These are phyloP conservation scores for Helianthus annuus DNA, from an alignment of 129 eudicot genomes.

Conservation along the genomic window DNA sequence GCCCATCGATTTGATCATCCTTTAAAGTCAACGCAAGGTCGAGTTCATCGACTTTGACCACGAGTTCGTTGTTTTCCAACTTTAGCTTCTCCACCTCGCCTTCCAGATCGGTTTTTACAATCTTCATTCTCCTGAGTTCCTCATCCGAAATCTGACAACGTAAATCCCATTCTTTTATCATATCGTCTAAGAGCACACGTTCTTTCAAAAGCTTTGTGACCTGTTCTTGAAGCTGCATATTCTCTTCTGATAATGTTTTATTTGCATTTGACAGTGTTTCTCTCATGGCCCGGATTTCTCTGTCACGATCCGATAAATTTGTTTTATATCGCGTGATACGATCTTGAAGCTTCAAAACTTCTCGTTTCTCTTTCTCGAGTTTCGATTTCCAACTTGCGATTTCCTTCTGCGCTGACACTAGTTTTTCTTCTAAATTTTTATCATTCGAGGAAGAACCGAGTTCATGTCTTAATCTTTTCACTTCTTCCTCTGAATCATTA, in stretches of 20 bases:
- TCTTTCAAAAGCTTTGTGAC: constrained; percentile 59
- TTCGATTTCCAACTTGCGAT: constrained; percentile 55
- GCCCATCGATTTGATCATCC: constrained; percentile 37
- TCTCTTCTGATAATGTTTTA: constrained; percentile 71
- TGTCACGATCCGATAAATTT: constrained; percentile 75
- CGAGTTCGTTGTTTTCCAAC: constrained; percentile 34
- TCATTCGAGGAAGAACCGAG: constrained; percentile 35
- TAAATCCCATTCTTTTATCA: constrained; percentile 65
- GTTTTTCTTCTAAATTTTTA: constrained; percentile 51
- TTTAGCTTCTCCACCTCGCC: constrained; percentile 56
- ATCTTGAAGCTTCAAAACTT: constrained; percentile 67
- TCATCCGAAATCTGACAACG: constrained; percentile 66
- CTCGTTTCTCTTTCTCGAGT: constrained; percentile 64
- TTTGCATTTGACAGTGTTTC: constrained; percentile 72
- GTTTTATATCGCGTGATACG: constrained; percentile 71
- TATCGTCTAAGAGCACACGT: constrained; percentile 53
- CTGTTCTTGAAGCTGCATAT: constrained; percentile 56
- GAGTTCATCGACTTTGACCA: constrained; percentile 29
- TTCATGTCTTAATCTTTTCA: constrained; percentile 44
- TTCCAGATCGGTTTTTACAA: constrained; percentile 51
- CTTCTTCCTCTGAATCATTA: constrained; percentile 56
- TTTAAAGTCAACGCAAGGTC: constrained; percentile 34
- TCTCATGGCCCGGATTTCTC: constrained; percentile 70
- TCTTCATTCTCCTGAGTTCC: constrained; percentile 49
- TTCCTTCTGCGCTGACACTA: constrained; percentile 56